A percentile compares a stretch with the other conserved stretches of the same genome.
These are phyloP conservation scores for Starmerella kuoi DNA, from an alignment of 805 yeast genomes.

Conservation along the genomic window DNA sequence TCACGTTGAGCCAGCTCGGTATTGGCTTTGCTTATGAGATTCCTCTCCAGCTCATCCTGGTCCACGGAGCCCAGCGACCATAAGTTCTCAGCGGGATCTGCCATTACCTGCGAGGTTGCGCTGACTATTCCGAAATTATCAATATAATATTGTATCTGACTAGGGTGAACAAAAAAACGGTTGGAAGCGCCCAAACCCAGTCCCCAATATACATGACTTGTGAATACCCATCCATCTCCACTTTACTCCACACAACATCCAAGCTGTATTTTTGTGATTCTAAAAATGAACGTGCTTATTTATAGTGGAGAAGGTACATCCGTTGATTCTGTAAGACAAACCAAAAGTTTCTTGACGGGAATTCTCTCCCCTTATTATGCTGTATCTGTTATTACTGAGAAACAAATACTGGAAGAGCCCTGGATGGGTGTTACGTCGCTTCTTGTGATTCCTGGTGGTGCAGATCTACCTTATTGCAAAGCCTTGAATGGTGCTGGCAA, in stretches of 20 bases:
- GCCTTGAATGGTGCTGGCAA: slow-evolving; percentile 63
- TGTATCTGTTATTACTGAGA: slow-evolving; percentile 56
- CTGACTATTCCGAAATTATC: too few relatives aligned
- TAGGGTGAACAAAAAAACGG: too few relatives aligned
- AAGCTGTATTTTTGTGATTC: too few relatives aligned
- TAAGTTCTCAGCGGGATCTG: too few relatives aligned
- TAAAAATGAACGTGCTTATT: slow-evolving; percentile 74
- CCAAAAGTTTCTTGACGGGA: slow-evolving; percentile 60
- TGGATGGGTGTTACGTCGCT: slow-evolving; percentile 74
- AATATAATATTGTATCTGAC: too few relatives aligned
- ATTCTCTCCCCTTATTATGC: slow-evolving; percentile 82
- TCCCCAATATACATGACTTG: too few relatives aligned
- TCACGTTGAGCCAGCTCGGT: slow-evolving; percentile 48
- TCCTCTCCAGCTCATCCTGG: slow-evolving; percentile 66
- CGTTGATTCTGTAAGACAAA: slow-evolving; percentile 71
- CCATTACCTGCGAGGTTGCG: too few relatives aligned
- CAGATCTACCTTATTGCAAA: slow-evolving; percentile 76
- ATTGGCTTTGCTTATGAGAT: slow-evolving; percentile 50
- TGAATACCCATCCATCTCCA: too few relatives aligned
- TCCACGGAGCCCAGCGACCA: slow-evolving; percentile 40
- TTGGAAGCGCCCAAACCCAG: too few relatives aligned
- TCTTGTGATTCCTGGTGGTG: slow-evolving; percentile 91
- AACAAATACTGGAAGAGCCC: slow-evolving; percentile 61
- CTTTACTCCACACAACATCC: too few relatives aligned
- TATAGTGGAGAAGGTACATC: slow-evolving; percentile 78